Base-by-base conservation (phyloP, 371 early-diverging fungal species). In the Mucor sp. region DNA sequence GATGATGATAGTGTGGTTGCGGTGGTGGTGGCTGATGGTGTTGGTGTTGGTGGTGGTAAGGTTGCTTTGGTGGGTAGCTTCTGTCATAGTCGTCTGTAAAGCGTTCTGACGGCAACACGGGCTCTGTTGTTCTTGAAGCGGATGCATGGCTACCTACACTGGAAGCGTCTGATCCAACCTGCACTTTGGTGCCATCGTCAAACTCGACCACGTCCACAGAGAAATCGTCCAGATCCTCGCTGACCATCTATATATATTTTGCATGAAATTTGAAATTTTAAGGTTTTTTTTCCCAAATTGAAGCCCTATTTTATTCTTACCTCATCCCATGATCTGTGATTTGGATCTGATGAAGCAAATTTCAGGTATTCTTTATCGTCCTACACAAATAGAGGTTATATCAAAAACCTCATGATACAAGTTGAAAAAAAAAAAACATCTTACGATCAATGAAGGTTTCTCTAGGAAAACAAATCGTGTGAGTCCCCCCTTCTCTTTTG, bases 61-160 rank as follows among this genome's bases (percentile, higher is more conserved):
- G 19, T 15, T 37, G 33, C 55, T 63, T 57, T 5, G 77, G 71
- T 14, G 79, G 81, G 60, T 83, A 80, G 19, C 78, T 77, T 9
- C 84, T 70, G 62, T 83, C 84, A 39, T 83, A 83, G 65, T 83
- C 84, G 21, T 83, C 80, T 6, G 81, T 74, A 58, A 83, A 83
- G 12, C 84, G 64, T 14, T 81, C 81, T 21, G 76, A 67, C 14
- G 84, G 84, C 21, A 74, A 64, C 0, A 79, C 80, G 15, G 64
- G 63, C 17, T 63, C 60, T 14, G 53, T 56, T 21, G 44, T 21
- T 30, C 23, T 28, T 37, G 69, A 64, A 3, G 35, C 43, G 5
- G 30, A n/a, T 21, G 53, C 15, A 53, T 15, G 21, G 14, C 53
- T 53, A 15, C 27, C 53, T 0, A 25, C 15, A 15, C 53, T 53